Evolutionary conservation across 164 flowering plant species (phyloP).

Genomic region (Magnolia changhungtana): DNA sequence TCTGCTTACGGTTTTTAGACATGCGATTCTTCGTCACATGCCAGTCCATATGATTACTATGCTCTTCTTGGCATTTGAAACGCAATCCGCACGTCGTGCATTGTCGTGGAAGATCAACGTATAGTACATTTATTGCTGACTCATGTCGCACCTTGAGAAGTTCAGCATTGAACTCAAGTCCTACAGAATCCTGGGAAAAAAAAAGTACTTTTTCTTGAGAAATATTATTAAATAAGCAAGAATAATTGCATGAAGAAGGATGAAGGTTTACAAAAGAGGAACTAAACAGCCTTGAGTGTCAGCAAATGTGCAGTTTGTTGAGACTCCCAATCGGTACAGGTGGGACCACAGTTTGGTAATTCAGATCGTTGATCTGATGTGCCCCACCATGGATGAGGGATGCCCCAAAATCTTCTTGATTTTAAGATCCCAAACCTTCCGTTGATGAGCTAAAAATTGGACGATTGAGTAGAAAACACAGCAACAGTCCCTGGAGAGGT

Average conservation of each 20-base stretch:
- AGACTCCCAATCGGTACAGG: background rate
- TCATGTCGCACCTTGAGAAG: constrained; percentile 74
- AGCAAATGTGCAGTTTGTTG: background rate
- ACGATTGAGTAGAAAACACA: too few species aligned
- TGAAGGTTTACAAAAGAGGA: background rate
- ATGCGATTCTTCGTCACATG: constrained; percentile 89
- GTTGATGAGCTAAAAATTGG: background rate
- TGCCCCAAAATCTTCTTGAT: too few species aligned
- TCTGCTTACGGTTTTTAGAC: constrained; percentile 75
- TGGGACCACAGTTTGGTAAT: too few species aligned
- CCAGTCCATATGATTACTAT: constrained; percentile 98
- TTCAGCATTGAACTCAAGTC: constrained; percentile 75
- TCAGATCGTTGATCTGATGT: too few species aligned
- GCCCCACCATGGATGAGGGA: too few species aligned
- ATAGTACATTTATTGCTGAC: constrained; percentile 67
- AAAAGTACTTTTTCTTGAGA: background rate
- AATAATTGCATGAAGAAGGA: background rate
- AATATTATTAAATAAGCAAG: constrained; percentile 1
- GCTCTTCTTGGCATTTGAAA: constrained; percentile 84
- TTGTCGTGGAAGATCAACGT: constrained; percentile 83
- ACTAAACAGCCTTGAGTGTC: background rate
- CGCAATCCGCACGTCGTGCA: constrained; percentile 92
- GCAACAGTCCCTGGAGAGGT: background rate
- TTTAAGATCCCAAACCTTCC: too few species aligned
- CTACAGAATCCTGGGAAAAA: constrained; percentile 61